Evolutionary conservation across 1,284 basidiomycete genomes (phyloP).

Genomic region (Apiotrichum veenhuisii): DNA sequence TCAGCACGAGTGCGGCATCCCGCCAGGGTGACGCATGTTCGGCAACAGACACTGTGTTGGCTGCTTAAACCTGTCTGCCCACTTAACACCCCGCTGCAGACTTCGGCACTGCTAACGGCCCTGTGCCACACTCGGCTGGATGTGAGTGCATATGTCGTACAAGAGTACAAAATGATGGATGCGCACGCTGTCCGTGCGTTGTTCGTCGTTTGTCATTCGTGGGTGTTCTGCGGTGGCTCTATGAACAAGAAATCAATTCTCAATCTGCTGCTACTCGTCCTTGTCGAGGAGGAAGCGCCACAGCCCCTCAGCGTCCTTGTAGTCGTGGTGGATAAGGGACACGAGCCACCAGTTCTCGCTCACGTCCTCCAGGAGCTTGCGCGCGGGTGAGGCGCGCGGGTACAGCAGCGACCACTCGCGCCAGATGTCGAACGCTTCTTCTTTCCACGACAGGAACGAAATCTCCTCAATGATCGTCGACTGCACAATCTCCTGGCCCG

Average conservation of each 20-base stretch:
- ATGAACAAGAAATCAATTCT: no score
- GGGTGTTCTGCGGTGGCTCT: background rate
- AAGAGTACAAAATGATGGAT: background rate
- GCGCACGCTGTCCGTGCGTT: no score
- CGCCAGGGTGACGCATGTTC: no score
- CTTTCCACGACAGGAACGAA: slow-evolving; percentile 98
- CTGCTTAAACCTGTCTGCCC: no score
- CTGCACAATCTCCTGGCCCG: slow-evolving; percentile 95
- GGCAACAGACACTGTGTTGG: no score
- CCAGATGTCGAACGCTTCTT: slow-evolving; percentile 97
- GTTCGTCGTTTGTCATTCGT: background rate
- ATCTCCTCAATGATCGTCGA: slow-evolving; percentile 97
- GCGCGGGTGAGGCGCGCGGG: slow-evolving; percentile 67
- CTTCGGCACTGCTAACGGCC: no score
- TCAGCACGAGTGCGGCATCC: no score
- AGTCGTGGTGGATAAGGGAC: slow-evolving; percentile 92
- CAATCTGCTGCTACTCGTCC: background rate
- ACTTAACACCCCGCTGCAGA: no score
- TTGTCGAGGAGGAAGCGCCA: slow-evolving; percentile 72
- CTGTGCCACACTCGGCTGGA: background rate
- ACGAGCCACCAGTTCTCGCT: slow-evolving; percentile 80
- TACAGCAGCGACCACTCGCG: slow-evolving; percentile 88
- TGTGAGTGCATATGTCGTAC: background rate
- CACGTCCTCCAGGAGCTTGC: slow-evolving; percentile 68
- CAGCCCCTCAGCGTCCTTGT: slow-evolving; percentile 71